Conservation (phyloP, 2,329 filamentous ascomycete genomes). For the Calonectria henricotiae region DNA sequence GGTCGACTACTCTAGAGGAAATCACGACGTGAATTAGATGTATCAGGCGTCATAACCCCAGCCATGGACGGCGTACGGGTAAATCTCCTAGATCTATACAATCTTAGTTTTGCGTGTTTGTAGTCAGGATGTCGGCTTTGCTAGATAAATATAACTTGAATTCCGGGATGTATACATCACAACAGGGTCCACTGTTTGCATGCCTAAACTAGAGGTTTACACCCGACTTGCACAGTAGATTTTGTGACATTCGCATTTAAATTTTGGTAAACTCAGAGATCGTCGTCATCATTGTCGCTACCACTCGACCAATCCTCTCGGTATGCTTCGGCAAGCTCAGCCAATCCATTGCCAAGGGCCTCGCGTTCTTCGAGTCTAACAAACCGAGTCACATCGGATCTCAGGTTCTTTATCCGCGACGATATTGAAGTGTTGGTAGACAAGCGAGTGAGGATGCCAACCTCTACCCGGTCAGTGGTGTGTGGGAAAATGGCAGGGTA, state of each 20-base stretch:
- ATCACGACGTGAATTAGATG: background rate
- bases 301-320: constrained; percentile 90
- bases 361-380: constrained; percentile 87
- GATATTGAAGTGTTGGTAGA: constrained; percentile 84
- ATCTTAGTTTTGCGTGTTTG: constrained; percentile 44
- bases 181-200: background rate
- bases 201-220: too few relatives aligned
- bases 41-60: background rate
- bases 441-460: constrained; percentile 72
- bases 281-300: constrained; percentile 80
- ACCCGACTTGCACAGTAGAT: background rate
- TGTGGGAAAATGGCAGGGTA: constrained; percentile 83
- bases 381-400: constrained; percentile 75
- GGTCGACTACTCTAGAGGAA: constrained; percentile 8
- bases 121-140: constrained; percentile 53
- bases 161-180: constrained; percentile 38
- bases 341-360: constrained; percentile 83
- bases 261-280: constrained; percentile 52
- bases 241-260: background rate
- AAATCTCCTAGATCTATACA: constrained; percentile 42
- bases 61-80: constrained; percentile 4
- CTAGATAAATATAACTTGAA: constrained; percentile 55
- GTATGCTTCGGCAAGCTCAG: constrained; percentile 89
- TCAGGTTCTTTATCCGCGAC: constrained; percentile 76
- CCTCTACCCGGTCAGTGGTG: constrained; percentile 54